These are phyloP conservation scores for Elaeis guineensis DNA, from an alignment of 176 grass and related monocot species.

Conservation along the genomic window DNA sequence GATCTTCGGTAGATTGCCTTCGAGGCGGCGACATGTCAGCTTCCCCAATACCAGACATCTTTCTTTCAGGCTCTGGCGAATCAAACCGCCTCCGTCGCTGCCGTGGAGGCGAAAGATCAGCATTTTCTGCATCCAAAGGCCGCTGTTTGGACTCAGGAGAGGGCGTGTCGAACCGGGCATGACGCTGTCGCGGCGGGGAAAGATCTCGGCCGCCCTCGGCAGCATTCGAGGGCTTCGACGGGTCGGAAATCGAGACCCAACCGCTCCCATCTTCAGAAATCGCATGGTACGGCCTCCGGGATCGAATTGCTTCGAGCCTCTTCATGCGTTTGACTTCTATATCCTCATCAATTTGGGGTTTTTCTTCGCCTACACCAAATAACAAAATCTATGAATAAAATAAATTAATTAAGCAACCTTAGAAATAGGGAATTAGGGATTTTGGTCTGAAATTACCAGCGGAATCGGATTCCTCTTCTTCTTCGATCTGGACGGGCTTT, in stretches of 20 bases:
- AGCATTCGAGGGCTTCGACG: background rate
- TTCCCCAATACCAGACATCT: background rate
- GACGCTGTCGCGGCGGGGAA: constrained; percentile 22
- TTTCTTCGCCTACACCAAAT: constrained; percentile 48
- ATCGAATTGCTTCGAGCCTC: constrained; percentile 59
- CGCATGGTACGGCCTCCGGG: constrained; percentile 53
- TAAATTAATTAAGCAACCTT: no score
- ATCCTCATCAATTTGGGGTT: constrained; percentile 73
- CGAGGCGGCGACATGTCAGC: constrained; percentile 36
- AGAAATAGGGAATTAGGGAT: no score
- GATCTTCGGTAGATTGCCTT: background rate
- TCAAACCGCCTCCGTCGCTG: constrained; percentile 26
- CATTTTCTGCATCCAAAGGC: background rate
- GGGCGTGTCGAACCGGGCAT: constrained; percentile 24
- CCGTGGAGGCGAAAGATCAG: constrained; percentile 36
- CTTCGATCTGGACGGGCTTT: constrained; percentile 73
- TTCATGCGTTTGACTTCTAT: constrained; percentile 94
- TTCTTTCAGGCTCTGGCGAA: constrained; percentile 16
- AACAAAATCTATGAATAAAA: background rate
- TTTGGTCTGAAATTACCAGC: constrained; percentile 22
- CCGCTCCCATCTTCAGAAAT: constrained; percentile 84
- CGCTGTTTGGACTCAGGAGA: constrained; percentile 9
- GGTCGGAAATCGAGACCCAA: constrained; percentile 42
- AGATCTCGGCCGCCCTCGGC: constrained; percentile 9
- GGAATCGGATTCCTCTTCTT: constrained; percentile 38